Conservation (phyloP, 345 rosid species). For the Dipteronia sinensis region DNA sequence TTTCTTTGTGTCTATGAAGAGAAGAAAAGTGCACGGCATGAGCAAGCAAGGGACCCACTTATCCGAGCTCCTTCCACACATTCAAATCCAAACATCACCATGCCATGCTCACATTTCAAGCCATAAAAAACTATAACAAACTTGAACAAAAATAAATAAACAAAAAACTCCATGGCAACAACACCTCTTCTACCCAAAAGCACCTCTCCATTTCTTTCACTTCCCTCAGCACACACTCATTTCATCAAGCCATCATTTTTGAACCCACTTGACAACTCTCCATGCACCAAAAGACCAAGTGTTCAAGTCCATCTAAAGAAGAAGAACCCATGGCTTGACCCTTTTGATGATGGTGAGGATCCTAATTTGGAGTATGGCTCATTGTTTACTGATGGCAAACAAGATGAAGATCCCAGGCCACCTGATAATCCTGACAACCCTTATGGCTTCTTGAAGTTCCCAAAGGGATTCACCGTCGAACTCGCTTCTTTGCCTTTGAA, state of each 20-base stretch:
- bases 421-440: conserved; percentile 81
- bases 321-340: conserved; percentile 85
- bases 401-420: conserved; percentile 84
- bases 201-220: conserved; percentile 47
- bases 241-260: conserved; percentile 41
- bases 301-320: conserved; percentile 50
- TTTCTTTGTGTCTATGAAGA: background rate
- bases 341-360: conserved; percentile 77
- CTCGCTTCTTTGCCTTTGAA: conserved; percentile 74
- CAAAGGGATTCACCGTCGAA: conserved; percentile 75
- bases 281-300: conserved; percentile 25
- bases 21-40: background rate
- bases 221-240: conserved; percentile 23
- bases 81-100: conserved; percentile 29
- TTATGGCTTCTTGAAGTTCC: conserved; percentile 91
- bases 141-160: background rate
- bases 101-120: background rate
- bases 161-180: conserved; percentile 47
- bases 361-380: conserved; percentile 77
- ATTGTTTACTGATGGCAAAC: conserved; percentile 76
- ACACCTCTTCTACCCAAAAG: conserved; percentile 53
- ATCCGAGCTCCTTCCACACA: conserved; percentile 63
- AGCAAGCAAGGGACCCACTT: conserved; percentile 54
- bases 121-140: background rate
- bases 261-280: conserved; percentile 28